Evolutionary conservation across 2,329 filamentous ascomycete genomes (phyloP), one percentile per base, ranked within the genome.

Genomic region (Cladophialophora yegresii): DNA sequence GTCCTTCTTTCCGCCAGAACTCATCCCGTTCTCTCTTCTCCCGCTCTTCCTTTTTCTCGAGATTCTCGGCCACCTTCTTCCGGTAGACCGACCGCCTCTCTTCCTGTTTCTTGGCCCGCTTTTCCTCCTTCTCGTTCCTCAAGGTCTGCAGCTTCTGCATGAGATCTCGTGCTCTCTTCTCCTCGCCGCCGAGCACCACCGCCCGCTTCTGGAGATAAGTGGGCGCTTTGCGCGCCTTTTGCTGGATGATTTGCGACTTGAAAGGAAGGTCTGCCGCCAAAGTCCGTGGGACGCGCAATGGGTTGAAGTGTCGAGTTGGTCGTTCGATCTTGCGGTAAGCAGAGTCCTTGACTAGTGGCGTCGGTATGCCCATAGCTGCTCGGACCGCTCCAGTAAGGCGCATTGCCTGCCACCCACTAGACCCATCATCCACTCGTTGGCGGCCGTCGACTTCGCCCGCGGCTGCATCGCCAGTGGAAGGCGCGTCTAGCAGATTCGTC

Each of bases 141-240:
- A 99, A 82, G 16, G 93, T 93, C 74, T 91, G 89, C 58, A 99
- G 85, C 82, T 97, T 95, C 80, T 96, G 90, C 87, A 99, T 89
- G 69, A 99, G 81, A 71, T 92, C 88, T 33, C 95, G 84, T 4
- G 92, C 92, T 77, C 89, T 89, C 83, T 89, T 92, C 84, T 99
- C 95, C 77, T 98, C 93, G 28, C 88, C 88, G 12, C 89, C 84
- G 16, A 91, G 79, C 26, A 96, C 86, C n/a, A 98, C 92, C 13
- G 93, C 95, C 9, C 95, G 90, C 81, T 97, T 97, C 81, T 96
- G 92, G 83, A 96, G 83, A 77, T 99, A 99, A 23, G 93, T 96
- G 74, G 88, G 79, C 72, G 87, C 88, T 76, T 86, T 87, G 80
- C 93, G 91, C 66, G 89, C 87, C 78, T 89, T 89, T 81, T 90